Base-by-base conservation (phyloP, 345 rosid genomes). In the Dipteronia dyeriana region DNA sequence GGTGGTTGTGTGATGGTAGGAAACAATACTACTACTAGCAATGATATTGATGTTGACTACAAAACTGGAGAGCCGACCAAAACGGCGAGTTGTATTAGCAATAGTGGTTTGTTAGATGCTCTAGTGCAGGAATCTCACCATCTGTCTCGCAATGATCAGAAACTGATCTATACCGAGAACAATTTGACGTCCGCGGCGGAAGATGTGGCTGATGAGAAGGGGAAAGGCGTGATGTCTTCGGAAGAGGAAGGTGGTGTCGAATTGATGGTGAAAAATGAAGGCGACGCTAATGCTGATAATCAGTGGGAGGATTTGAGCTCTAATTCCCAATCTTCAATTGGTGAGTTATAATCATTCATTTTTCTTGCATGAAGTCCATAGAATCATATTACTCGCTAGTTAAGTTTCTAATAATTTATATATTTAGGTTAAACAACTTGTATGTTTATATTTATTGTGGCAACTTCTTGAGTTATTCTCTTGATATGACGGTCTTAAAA, bases 31-130 rank as follows among this genome's bases (percentile, higher is more conserved):
- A 34, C 38, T 34, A 34, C 38, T 34, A 34, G 38, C 38, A 59
- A 59, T 11, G 66, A 65, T 34, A 51, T 73, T 29, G 22, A 73
- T 45, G 14, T 26, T 26, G 72, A 77, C 68, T 31, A 38, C 41
- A 67, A 70, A 73, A 51, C 70, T n/a, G 68, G 38, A 34, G 38
- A 12, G 43, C 54, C 57, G 38, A 47, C 62, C 43, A 67, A 76
- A 57, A 74, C 67, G 66, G 53, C 29, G 25, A 17, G 70, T 19
- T 16, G 1, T 59, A 22, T n/a, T 59, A 68, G 56, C 0, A 87
- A 84, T 25, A 87, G 94, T 70, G 95, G 91, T 31, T 73, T 90
- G 61, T 71, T 90, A 77, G 94, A 90, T 64, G 88, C 80, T 17
- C 82, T 91, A 71, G 67, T 92, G 75, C 77, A 83, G 81, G 95